Evolutionary conservation across 495 filamentous ascomycete species (phyloP).

Genomic region (Achaetomiella virescens): DNA sequence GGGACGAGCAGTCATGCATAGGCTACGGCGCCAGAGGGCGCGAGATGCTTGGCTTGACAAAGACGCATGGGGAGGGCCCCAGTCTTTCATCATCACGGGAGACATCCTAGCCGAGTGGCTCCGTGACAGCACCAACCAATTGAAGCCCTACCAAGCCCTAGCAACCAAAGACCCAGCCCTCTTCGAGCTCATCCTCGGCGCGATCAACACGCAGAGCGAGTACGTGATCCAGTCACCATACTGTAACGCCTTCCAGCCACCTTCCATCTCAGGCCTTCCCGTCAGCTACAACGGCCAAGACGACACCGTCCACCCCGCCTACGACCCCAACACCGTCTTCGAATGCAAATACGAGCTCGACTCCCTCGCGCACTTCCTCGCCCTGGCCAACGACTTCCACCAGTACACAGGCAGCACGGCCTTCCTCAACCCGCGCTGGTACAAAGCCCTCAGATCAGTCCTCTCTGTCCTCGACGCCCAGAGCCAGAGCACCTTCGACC

Average conservation of each 20-base stretch:
- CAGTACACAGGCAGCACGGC: constrained; percentile 68
- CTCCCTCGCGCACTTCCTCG: constrained; percentile 86
- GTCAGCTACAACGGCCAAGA: constrained; percentile 67
- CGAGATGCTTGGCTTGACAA: constrained; percentile 31
- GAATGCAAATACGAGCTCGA: constrained; percentile 99
- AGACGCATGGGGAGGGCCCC: constrained; percentile 69
- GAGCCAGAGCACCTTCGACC: constrained; percentile 70
- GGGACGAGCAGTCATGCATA: constrained; percentile 30
- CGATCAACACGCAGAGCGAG: constrained; percentile 93
- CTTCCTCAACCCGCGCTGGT: constrained; percentile 76
- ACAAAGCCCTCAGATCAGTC: constrained; percentile 67
- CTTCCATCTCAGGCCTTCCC: constrained; percentile 66
- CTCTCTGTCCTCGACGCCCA: constrained; percentile 71
- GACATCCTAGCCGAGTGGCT: constrained; percentile 99
- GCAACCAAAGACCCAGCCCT: constrained; percentile 72
- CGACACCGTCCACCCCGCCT: constrained; percentile 79
- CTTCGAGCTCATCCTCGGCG: constrained; percentile 76
- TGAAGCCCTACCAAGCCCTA: constrained; percentile 80
- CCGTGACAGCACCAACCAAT: constrained; percentile 92
- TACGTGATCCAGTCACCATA: constrained; percentile 93
- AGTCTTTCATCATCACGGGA: constrained; percentile 96
- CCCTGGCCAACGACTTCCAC: constrained; percentile 79
- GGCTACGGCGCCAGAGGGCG: constrained; percentile 8
- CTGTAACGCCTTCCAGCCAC: constrained; percentile 98
- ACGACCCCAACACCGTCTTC: constrained; percentile 78